Evolutionary conservation across 2,329 filamentous ascomycete genomes (phyloP), one percentile per base, ranked within the genome.

Genomic region (Ophiostoma sp.): DNA sequence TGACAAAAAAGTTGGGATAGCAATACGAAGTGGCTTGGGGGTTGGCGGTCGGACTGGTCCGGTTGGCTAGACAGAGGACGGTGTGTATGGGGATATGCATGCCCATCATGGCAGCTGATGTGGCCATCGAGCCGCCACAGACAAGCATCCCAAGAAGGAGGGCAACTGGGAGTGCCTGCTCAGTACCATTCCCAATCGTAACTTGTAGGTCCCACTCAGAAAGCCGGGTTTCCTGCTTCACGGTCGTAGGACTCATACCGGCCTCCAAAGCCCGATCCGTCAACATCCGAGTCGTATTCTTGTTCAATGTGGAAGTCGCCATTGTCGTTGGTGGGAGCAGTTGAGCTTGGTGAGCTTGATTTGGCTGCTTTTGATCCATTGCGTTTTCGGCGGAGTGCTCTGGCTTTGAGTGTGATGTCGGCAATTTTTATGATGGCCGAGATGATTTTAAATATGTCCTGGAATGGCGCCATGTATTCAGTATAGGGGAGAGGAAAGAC

Each of bases 1-100:
- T 70, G 2, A 73, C 6, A 55, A 75, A 76, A 31, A 76, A 76
- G 61, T 75, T 76, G 68, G 74, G 72, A n/a, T 75, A 73, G 71
- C 75, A 76, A 0, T 11, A 3, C 12, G 52, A 17, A 36, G 7
- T 11, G 12, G 50, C 22, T 5, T 28, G 28, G 12, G n/a, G 6
- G 28, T 19, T n/a, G 9, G 28, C 6, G 22, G 48, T 55, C n/a
- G 12, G 39, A 5, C 33, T 39, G 15, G 17, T 3, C 6, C 69
- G 25, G 7, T 17, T 42, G 1, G 25, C 73, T 7, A 31, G 61
- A 63, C 71, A 75, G 9, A 75, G 28, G 22, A 66, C 57, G 28
- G 70, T 71, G 55, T 73, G 73, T 5, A 76, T 11, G 2, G 75
- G 74, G 9, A 74, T 57, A 42, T 76, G 75, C 12, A 73, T 5